Evolutionary conservation across 768 basidiomycete genomes (phyloP).

Genomic region (Phylloporus rhodoxanthus): DNA sequence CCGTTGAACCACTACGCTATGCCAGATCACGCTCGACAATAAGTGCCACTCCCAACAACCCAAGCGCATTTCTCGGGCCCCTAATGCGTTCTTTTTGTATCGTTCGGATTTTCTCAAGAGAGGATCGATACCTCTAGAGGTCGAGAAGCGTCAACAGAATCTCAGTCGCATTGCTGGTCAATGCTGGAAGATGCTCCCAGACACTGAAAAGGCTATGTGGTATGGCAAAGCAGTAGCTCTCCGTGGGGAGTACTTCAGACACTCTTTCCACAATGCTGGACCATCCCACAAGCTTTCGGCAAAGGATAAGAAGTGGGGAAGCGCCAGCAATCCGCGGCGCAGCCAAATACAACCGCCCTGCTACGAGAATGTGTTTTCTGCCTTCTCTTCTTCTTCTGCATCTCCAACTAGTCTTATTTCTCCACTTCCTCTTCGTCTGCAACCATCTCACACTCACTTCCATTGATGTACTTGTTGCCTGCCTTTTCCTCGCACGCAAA

Average conservation of each 20-base stretch:
- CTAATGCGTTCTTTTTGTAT: conserved; percentile 57
- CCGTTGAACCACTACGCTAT: neutral
- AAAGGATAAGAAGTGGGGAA: conserved; percentile 33
- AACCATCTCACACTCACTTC: conserved; percentile 7
- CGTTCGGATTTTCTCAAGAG: conserved; percentile 46
- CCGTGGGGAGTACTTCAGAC: conserved; percentile 26
- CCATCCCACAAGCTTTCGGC: conserved; percentile 19
- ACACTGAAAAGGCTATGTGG: conserved; percentile 34
- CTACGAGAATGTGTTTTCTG: conserved; percentile 12
- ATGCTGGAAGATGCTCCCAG: conserved; percentile 44
- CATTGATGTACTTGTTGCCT: conserved; percentile 14
- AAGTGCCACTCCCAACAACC: conserved; percentile 4
- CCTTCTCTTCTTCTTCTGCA: conserved; percentile 7
- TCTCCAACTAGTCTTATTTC: conserved; percentile 1
- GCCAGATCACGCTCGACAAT: neutral
- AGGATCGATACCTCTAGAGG: conserved; percentile 35
- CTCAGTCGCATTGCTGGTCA: conserved; percentile 48
- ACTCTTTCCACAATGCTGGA: conserved; percentile 27
- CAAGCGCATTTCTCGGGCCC: conserved; percentile 41
- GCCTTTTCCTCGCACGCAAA: conserved; percentile 7
- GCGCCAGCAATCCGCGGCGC: conserved; percentile 27
- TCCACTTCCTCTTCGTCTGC: conserved; percentile 3
- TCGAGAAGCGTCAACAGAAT: conserved; percentile 51
- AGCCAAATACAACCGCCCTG: conserved; percentile 19
- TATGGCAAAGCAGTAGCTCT: conserved; percentile 24